Conservation (phyloP, 192 early-diverging fungal genomes). For the Backusella macrospora region DNA sequence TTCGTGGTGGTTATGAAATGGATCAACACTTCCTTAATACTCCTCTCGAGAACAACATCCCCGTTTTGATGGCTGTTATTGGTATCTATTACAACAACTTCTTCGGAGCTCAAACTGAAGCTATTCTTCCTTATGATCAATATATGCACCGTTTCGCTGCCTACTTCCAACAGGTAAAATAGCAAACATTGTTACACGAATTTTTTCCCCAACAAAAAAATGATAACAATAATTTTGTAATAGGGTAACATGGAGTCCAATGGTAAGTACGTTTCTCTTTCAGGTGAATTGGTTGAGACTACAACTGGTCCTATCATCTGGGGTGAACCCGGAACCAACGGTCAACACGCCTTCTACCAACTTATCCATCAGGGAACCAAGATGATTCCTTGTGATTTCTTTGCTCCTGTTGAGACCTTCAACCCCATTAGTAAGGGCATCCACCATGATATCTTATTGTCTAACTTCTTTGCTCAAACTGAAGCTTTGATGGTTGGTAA, state of each 20-base stretch:
- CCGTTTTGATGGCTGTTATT: slow-evolving; percentile 84
- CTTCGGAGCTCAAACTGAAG: slow-evolving; percentile 90
- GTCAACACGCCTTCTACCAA: slow-evolving; percentile 99
- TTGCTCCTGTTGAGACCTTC: slow-evolving; percentile 91
- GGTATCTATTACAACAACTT: slow-evolving; percentile 99
- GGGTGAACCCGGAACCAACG: slow-evolving; percentile 99
- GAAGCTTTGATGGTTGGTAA: slow-evolving; percentile 98
- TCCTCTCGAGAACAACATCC: slow-evolving; percentile 92
- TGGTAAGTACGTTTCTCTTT: slow-evolving; percentile 91
- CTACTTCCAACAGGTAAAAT: slow-evolving; percentile 91
- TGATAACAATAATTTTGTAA: not conserved
- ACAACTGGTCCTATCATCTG: slow-evolving; percentile 97
- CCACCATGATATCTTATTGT: slow-evolving; percentile 96
- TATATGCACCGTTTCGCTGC: slow-evolving; percentile 98
- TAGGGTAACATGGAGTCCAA: slow-evolving; percentile 99
- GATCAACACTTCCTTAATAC: slow-evolving; percentile 93
- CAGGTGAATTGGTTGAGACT: slow-evolving; percentile 79
- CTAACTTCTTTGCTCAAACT: slow-evolving; percentile 99
- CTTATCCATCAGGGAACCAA: slow-evolving; percentile 99
- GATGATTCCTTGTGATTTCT: slow-evolving; percentile 93
- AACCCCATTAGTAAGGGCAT: slow-evolving; percentile 85
- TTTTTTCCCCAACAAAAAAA: not conserved
- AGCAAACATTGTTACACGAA: not conserved
- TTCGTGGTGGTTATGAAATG: slow-evolving; percentile 94
- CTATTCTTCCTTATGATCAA: slow-evolving; percentile 98